These are phyloP conservation scores for Saturnispora galanensis DNA, from an alignment of 805 yeast genomes.

Conservation along the genomic window DNA sequence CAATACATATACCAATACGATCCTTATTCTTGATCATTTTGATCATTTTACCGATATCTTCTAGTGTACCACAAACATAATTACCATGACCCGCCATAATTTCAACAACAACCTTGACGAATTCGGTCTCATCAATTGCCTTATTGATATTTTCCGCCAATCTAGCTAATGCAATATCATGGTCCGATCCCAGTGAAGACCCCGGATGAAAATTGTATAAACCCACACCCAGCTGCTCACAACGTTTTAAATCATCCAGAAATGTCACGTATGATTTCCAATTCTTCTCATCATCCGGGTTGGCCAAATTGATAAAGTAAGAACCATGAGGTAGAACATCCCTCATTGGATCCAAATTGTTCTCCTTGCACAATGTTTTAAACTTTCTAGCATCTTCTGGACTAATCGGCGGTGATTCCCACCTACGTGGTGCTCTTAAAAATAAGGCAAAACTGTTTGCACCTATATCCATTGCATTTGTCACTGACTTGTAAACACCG, in stretches of 20 bases:
- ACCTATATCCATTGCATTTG: constrained; percentile 38
- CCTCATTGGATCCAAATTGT: constrained; percentile 60
- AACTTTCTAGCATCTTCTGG: constrained; percentile 61
- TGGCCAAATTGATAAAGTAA: constrained; percentile 85
- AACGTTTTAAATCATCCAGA: constrained; percentile 76
- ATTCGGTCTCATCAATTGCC: constrained; percentile 63
- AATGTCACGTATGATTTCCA: constrained; percentile 67
- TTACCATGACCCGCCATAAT: constrained; percentile 98
- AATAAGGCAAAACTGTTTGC: constrained; percentile 87
- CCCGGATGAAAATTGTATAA: constrained; percentile 92
- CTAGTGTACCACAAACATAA: constrained; percentile 70
- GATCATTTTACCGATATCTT: constrained; percentile 69
- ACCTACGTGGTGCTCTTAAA: constrained; percentile 79
- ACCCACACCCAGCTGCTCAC: constrained; percentile 79
- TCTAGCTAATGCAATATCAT: constrained; percentile 49
- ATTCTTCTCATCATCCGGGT: constrained; percentile 76
- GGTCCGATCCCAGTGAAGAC: constrained; percentile 65
- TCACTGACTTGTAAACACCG: constrained; percentile 37
- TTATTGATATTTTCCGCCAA: constrained; percentile 73
- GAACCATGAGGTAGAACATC: constrained; percentile 93
- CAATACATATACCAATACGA: constrained; percentile 92
- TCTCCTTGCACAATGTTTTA: constrained; percentile 47
- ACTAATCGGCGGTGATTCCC: constrained; percentile 76
- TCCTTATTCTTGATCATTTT: constrained; percentile 67
- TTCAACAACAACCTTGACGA: constrained; percentile 83